Conservation (phyloP, 2,329 filamentous ascomycete species). For the Pseudonectria foliicola region DNA sequence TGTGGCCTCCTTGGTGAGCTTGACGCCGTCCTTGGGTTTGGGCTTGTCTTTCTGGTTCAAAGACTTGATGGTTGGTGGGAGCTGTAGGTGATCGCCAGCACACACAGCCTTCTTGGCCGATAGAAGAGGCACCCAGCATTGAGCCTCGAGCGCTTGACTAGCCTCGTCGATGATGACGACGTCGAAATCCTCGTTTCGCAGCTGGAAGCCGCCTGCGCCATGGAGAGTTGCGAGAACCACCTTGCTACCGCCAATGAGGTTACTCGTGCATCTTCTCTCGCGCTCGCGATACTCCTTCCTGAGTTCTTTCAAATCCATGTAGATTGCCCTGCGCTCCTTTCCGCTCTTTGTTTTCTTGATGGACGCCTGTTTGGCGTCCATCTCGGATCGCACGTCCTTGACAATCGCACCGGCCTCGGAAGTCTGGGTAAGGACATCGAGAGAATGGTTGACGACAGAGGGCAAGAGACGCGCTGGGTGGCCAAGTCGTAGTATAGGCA, state of each 20-base stretch:
- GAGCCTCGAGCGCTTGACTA: slow-evolving; percentile 89
- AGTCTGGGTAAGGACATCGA: slow-evolving; percentile 84
- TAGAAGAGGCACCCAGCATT: slow-evolving; percentile 91
- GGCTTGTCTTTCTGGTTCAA: slow-evolving; percentile 45
- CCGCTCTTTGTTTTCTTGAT: slow-evolving; percentile 82
- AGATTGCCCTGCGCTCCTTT: slow-evolving; percentile 72
- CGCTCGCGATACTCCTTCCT: slow-evolving; percentile 83
- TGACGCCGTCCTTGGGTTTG: slow-evolving; percentile 29
- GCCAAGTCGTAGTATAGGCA: slow-evolving; percentile 82
- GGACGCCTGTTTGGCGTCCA: slow-evolving; percentile 84
- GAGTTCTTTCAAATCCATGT: slow-evolving; percentile 75
- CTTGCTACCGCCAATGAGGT: slow-evolving; percentile 67
- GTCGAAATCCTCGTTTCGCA: slow-evolving; percentile 76
- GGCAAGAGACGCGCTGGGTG: slow-evolving; percentile 88
- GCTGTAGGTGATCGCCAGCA: slow-evolving; percentile 88
- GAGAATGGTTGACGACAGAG: slow-evolving; percentile 78
- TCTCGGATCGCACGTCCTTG: slow-evolving; percentile 81
- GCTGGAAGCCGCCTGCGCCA: slow-evolving; percentile 78
- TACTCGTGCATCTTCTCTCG: slow-evolving; percentile 72
- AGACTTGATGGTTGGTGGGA: slow-evolving; percentile 92
- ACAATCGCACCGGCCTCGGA: slow-evolving; percentile 88
- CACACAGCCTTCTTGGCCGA: slow-evolving; percentile 77
- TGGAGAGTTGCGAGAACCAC: slow-evolving; percentile 91
- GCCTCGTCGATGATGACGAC: slow-evolving; percentile 95
- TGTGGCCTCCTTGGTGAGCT: slow-evolving; percentile 45